Percentiles rank a stretch among this genome's conserved stretches.
phyloP scores from a whole-genome alignment of 2,329 filamentous ascomycete genomes.

The Fusarium torreyae region DNA sequence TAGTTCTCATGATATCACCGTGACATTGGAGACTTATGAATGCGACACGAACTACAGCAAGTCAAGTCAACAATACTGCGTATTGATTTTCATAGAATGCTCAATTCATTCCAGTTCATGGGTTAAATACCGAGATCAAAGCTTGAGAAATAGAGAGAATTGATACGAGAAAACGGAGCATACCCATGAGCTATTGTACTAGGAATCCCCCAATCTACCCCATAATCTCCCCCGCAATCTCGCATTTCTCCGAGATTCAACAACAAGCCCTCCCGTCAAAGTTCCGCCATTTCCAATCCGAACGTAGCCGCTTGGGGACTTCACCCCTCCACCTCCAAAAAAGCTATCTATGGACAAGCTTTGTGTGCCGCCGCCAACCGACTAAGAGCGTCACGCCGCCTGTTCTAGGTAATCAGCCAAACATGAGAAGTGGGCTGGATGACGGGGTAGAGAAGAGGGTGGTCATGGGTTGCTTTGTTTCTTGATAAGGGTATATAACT shows the following conservation, averaged over 20 bases:
- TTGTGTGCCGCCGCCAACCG: constrained; percentile 51
- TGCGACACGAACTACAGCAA: too few relatives aligned
- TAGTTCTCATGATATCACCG: constrained; percentile 6
- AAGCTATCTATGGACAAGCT: constrained; percentile 42
- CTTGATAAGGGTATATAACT: constrained; percentile 25
- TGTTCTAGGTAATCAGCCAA: constrained; percentile 31
- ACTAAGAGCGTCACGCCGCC: constrained; percentile 37
- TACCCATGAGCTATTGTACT: constrained; percentile 1
- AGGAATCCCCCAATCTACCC: too few relatives aligned
- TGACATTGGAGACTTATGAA: constrained; percentile 5
- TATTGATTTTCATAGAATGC: too few relatives aligned
- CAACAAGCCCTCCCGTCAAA: constrained; percentile 30
- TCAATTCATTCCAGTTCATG: background rate
- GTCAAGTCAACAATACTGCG: too few relatives aligned
- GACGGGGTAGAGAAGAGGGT: constrained; percentile 28
- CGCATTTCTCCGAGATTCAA: constrained; percentile 38
- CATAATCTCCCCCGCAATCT: constrained; percentile 31
- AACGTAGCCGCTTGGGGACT: constrained; percentile 49
- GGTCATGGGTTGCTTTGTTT: constrained; percentile 36
- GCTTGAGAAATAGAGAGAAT: background rate
- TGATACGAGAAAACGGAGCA: background rate
- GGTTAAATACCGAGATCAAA: background rate
- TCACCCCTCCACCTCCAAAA: constrained; percentile 28
- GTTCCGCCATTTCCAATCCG: constrained; percentile 52
- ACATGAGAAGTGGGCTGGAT: constrained; percentile 27